These are phyloP conservation scores for Phialophora verrucosa DNA, from an alignment of 2,329 filamentous ascomycete genomes.

Conservation along the genomic window DNA sequence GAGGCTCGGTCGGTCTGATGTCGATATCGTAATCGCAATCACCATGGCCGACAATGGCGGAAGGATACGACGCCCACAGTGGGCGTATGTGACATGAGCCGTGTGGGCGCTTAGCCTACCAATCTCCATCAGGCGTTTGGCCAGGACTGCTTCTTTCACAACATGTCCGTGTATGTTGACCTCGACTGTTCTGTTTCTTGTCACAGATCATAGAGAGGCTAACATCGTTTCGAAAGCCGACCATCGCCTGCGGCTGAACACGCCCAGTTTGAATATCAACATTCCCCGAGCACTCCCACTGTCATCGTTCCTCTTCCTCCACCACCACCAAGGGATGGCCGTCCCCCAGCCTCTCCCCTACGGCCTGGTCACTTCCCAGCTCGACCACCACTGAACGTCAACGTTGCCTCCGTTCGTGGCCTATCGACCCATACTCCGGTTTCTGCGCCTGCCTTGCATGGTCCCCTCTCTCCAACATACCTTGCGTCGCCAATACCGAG, in stretches of 20 bases:
- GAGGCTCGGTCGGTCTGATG: conserved; percentile 11
- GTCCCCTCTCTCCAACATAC: conserved; percentile 48
- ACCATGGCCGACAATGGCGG: conserved; percentile 18
- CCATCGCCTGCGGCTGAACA: conserved; percentile 27
- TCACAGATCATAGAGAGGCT: conserved; percentile 17
- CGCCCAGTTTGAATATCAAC: conserved; percentile 22
- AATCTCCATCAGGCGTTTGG: conserved; percentile 26
- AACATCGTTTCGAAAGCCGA: conserved; percentile 33
- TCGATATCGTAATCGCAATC: conserved; percentile 4
- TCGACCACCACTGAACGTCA: conserved; percentile 51
- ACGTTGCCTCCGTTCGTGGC: conserved; percentile 44
- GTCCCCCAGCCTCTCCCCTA: conserved; percentile 43
- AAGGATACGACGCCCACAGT: conserved; percentile 8
- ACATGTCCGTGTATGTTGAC: conserved; percentile 33
- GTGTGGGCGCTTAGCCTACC: conserved; percentile 35
- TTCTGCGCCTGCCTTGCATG: conserved; percentile 52
- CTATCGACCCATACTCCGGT: conserved; percentile 45
- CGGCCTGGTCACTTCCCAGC: conserved; percentile 52
- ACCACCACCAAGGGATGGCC: conserved; percentile 43
- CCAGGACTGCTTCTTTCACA: conserved; percentile 19
- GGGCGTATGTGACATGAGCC: conserved; percentile 32
- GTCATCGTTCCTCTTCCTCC: conserved; percentile 35
- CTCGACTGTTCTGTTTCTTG: conserved; percentile 12
- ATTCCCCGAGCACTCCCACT: conserved; percentile 29
- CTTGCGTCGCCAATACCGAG: conserved; percentile 47